A percentile compares a stretch with the other conserved stretches of the same genome.
phyloP scores from a whole-genome alignment of 2,329 filamentous ascomycete genomes.

The Nothomitra cinnamomea region DNA sequence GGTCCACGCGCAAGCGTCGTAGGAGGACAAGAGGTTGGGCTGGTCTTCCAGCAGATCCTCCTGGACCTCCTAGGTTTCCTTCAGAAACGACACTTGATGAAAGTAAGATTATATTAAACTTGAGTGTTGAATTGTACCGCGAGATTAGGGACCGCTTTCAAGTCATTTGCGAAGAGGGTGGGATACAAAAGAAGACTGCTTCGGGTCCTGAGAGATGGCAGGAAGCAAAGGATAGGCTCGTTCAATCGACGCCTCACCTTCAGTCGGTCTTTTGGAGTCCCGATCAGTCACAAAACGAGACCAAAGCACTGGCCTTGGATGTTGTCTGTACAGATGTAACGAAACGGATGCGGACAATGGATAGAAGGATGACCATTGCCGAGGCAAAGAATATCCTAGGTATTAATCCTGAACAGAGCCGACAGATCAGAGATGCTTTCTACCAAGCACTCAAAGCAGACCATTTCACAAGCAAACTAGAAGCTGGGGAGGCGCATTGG shows the following conservation, averaged over 20 bases:
- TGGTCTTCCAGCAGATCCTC: slow-evolving; percentile 48
- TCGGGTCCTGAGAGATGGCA: slow-evolving; percentile 61
- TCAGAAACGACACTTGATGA: slow-evolving; percentile 73
- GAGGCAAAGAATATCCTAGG: slow-evolving; percentile 58
- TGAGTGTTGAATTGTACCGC: slow-evolving; percentile 47
- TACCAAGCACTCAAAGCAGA: slow-evolving; percentile 47
- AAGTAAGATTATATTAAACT: slow-evolving; percentile 49
- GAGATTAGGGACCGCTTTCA: slow-evolving; percentile 50
- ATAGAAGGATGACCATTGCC: slow-evolving; percentile 50
- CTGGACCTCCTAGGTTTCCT: slow-evolving; percentile 55
- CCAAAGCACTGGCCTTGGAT: slow-evolving; percentile 54
- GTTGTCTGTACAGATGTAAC: slow-evolving; percentile 69
- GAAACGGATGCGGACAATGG: slow-evolving; percentile 53
- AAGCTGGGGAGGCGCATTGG: slow-evolving; percentile 56
- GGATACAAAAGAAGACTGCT: slow-evolving; percentile 58
- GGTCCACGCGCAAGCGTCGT: slow-evolving; percentile 46
- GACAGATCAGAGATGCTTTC: slow-evolving; percentile 48
- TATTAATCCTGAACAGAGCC: slow-evolving; percentile 49
- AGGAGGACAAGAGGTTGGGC: slow-evolving; percentile 52
- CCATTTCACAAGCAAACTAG: slow-evolving; percentile 55
- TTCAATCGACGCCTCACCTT: slow-evolving; percentile 47
- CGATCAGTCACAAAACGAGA: slow-evolving; percentile 39
- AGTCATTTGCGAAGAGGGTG: slow-evolving; percentile 48
- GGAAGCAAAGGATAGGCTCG: slow-evolving; percentile 46
- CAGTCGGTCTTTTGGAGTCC: slow-evolving; percentile 40